Percentiles rank a stretch among this genome's conserved stretches.
These are phyloP conservation scores for Nannizziopsis barbatae DNA, from an alignment of 2,329 filamentous ascomycete species.

Conservation along the genomic window DNA sequence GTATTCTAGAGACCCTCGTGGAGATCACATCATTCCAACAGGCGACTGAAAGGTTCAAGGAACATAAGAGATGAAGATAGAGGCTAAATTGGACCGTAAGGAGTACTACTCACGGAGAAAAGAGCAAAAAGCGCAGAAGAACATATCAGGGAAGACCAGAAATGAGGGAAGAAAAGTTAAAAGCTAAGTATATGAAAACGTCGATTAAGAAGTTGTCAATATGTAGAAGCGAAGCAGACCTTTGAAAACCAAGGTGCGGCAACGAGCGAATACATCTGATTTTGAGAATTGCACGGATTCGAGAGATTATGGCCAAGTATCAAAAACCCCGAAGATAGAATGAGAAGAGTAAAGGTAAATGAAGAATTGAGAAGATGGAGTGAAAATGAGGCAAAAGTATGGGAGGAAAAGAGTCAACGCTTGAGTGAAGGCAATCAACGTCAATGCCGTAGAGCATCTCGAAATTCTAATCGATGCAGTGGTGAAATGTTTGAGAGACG, in stretches of 20 bases:
- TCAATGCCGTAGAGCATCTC: conserved; percentile 1
- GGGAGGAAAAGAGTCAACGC: neutral
- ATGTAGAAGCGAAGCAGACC: conserved; percentile 1
- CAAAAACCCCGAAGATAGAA: neutral
- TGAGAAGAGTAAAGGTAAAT: neutral
- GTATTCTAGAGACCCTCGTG: conserved; percentile 7
- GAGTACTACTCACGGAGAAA: conserved; percentile 10
- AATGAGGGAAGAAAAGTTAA: conserved; percentile 1
- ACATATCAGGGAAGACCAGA: conserved; percentile 5
- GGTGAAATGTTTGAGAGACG: neutral
- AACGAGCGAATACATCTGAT: neutral
- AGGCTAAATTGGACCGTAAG: conserved; percentile 6
- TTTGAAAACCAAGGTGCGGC: neutral
- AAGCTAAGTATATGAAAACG: neutral
- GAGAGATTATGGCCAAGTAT: conserved; percentile 2
- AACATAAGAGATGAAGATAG: conserved; percentile 8
- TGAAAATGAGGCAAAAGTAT: neutral
- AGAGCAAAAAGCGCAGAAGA: conserved; percentile 1
- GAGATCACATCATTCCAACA: neutral
- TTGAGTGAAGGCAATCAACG: neutral
- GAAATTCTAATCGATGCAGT: neutral
- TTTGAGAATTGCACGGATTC: neutral
- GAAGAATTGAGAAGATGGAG: no score
- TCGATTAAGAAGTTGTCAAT: conserved; percentile 7
- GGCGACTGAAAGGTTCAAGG: conserved; percentile 9